These are phyloP conservation scores for Pseudoturritis turrita DNA, from an alignment of 345 rosid genomes.

Conservation along the genomic window DNA sequence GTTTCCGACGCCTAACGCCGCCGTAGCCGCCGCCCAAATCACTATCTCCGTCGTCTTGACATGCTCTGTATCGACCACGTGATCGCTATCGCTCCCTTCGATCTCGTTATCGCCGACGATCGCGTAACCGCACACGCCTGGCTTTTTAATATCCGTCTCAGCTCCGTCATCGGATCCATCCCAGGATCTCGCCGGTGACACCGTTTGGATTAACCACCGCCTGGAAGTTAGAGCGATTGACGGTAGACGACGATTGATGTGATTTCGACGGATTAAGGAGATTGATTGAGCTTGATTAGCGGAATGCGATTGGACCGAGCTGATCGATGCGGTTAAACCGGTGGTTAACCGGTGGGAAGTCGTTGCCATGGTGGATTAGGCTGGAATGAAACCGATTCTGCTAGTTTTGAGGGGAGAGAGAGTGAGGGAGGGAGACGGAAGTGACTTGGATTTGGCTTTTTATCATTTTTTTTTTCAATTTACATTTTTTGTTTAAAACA, in stretches of 20 bases:
- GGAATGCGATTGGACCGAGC: slow-evolving; percentile 23
- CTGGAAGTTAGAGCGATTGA: slow-evolving; percentile 20
- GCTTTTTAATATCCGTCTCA: slow-evolving; percentile 8
- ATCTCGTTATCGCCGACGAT: slow-evolving; percentile 35
- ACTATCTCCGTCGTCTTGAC: slow-evolving; percentile 45
- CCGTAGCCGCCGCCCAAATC: slow-evolving; percentile 64
- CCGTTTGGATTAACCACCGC: slow-evolving; percentile 25
- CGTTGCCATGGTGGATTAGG: slow-evolving; percentile 40
- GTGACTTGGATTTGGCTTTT: background rate
- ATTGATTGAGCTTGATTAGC: slow-evolving; percentile 14
- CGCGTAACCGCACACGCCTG: slow-evolving; percentile 43
- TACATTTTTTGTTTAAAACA: too few relatives aligned
- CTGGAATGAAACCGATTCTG: background rate
- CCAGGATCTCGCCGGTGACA: slow-evolving; percentile 26
- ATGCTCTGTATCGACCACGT: slow-evolving; percentile 24
- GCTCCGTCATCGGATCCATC: slow-evolving; percentile 35
- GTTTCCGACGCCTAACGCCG: slow-evolving; percentile 76
- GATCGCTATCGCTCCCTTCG: slow-evolving; percentile 24
- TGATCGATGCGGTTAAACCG: slow-evolving; percentile 21
- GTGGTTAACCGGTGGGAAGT: slow-evolving; percentile 43
- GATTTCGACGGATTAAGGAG: slow-evolving; percentile 23
- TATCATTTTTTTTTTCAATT: background rate
- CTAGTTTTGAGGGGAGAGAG: background rate
- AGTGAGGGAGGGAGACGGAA: background rate
- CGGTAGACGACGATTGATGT: slow-evolving; percentile 20